A percentile compares a stretch with the other conserved stretches of the same genome.
Evolutionary conservation across 2,329 filamentous ascomycete species (phyloP).

Genomic region (Penicillium brasilianum): DNA sequence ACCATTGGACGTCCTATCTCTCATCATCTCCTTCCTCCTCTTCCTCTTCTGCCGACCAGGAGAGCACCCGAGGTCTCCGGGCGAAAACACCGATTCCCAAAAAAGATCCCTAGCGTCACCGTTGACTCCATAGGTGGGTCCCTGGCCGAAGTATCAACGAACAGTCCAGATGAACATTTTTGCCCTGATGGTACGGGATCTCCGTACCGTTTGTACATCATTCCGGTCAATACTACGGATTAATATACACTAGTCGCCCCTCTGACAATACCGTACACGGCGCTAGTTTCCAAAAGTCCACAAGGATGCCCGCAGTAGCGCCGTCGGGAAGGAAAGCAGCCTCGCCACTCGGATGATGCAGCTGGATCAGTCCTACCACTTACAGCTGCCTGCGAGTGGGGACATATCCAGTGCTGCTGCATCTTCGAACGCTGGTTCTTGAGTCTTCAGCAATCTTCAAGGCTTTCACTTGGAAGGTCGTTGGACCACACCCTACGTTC

Average conservation of each 20-base stretch:
- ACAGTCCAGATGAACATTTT: conserved; percentile 9
- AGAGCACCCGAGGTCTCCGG: conserved; percentile 24
- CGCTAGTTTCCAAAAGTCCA: conserved; percentile 13
- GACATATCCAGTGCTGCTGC: neutral
- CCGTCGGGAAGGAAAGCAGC: conserved; percentile 23
- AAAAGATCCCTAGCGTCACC: conserved; percentile 32
- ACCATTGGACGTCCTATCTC: too few relatives aligned
- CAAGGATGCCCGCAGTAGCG: conserved; percentile 30
- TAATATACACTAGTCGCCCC: neutral
- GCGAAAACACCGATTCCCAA: conserved; percentile 30
- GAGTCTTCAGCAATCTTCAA: neutral
- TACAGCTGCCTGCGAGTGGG: neutral
- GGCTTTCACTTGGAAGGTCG: neutral
- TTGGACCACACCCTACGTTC: neutral
- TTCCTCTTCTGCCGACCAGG: neutral
- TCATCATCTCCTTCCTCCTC: neutral
- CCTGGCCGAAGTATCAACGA: conserved; percentile 12
- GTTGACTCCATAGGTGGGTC: conserved; percentile 25
- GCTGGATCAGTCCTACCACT: conserved; percentile 9
- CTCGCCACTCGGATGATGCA: conserved; percentile 27
- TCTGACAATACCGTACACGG: neutral
- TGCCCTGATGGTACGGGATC: neutral
- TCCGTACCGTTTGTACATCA: neutral
- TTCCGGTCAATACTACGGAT: neutral
- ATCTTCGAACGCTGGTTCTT: neutral